Evolutionary conservation across 352 stramenopile genomes (phyloP), one percentile per base, ranked within the genome.

Genomic region (Thalassiosira livingstoniorum): DNA sequence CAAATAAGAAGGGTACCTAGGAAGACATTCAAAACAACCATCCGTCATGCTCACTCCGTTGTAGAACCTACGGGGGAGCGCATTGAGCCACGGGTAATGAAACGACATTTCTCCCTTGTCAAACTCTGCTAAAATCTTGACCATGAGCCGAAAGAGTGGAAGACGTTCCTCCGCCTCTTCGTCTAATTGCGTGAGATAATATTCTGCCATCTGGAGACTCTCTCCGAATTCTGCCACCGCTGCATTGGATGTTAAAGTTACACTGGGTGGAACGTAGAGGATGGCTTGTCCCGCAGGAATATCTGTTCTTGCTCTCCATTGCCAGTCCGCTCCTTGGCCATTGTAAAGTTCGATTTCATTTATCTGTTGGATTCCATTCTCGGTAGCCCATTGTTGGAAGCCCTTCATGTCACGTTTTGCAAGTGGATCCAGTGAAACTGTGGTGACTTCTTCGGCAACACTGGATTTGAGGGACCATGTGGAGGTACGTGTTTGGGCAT

Each of bases 1-100:
- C 25, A 85, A 51, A 55, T 58, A 73, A n/a, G 42, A 55, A n/a
- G 65, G 69, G 45, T 79, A 87, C 2, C 71, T 72, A 23, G 72
- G 72, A 21, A 86, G 57, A 23, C 37, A 70, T 55, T 86, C 79
- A 34, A 79, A 86, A 29, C 79, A 86, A 3, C 51, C 47, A 2
- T 67, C 47, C 0, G 80, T 87, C 80, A 87, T 87, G 23, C 60
- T 67, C 0, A 60, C 68, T 62, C 68, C 74, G 60, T 83, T 87
- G 34, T 58, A 72, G 47, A 74, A 87, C 47, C 54, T 34, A 62
- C 80, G 29, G 4, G 80, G 80, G 32, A 87, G 32, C 15, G 74
- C 57, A 58, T 87, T 82, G 5, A 87, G 42, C 80, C 80, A 87
- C 18, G 68, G 57, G 47, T 60, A 87, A 60, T 67, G 83, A 0